Base-by-base conservation (phyloP, 2,329 filamentous ascomycete genomes). In the Trichoderma polysporum region DNA sequence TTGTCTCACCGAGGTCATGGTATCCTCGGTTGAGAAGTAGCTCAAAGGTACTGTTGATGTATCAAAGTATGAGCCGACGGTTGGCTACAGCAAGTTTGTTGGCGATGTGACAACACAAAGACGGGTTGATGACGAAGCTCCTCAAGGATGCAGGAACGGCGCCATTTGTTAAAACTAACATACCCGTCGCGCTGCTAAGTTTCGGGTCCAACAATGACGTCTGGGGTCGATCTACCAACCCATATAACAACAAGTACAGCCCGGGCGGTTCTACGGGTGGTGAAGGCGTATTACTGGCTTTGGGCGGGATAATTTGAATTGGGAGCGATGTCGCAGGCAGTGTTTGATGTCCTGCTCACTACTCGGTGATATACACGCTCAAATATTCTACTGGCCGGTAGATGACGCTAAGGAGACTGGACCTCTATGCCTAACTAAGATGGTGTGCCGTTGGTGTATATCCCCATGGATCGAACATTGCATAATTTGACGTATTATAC, bases 401-500 rank as follows among this genome's bases (percentile, higher is more conserved):
- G 7, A n/a, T 41, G 17, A 41, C n/a, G n/a, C 19, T 41, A n/a
- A n/a, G 2, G 17, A 41, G 17, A 17, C n/a, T 19, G 5, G 7
- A 41, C 15, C 5, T 17, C 37, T n/a, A n/a, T 17, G 17, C 1
- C 4, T 41, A 15, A 15, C 9, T 17, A 41, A 17, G n/a, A n/a
- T 5, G 8, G 37, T 17, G 17, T 8, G 15, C 17, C 1, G 19
- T n/a, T 2, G 86, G 93, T 62, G 97, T 93, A 0, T 97, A n/a
- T n/a, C n/a, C n/a, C n/a, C n/a, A n/a, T n/a, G n/a, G n/a, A n/a
- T n/a, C n/a, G n/a, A n/a, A n/a, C n/a, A n/a, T n/a, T n/a, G 67
- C 86, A 89, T 69, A 94, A 97, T 74, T 80, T 97, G 68, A 85
- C 85, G 1, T 97, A 97, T 79, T 97, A 97, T 77, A 91, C 92